Evolutionary conservation across 768 basidiomycete species (phyloP).

Genomic region (Suillus plorans): DNA sequence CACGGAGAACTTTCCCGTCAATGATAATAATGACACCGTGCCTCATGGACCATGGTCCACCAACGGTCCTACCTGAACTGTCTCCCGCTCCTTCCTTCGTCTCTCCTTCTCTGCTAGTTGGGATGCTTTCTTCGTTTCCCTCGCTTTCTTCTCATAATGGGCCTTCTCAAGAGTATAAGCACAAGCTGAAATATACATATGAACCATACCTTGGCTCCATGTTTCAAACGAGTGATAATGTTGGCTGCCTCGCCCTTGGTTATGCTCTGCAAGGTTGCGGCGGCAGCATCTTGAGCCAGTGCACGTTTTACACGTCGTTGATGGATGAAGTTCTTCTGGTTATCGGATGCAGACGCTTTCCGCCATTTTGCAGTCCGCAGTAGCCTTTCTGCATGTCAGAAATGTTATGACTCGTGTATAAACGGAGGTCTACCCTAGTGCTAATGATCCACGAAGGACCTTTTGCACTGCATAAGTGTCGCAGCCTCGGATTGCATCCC

Average conservation of each 20-base stretch:
- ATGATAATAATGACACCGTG: not conserved
- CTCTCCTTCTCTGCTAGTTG: constrained; percentile 46
- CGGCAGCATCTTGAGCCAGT: constrained; percentile 17
- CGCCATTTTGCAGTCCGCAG: constrained; percentile 70
- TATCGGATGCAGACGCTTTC: constrained; percentile 53
- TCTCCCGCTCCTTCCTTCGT: constrained; percentile 48
- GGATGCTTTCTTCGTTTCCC: constrained; percentile 36
- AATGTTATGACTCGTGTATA: constrained; percentile 2
- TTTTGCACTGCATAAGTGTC: constrained; percentile 65
- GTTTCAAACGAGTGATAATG: constrained; percentile 73
- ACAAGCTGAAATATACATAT: not conserved
- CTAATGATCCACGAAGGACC: constrained; percentile 50
- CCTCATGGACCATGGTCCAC: constrained; percentile 11
- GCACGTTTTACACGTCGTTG: constrained; percentile 47
- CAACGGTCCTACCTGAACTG: constrained; percentile 63
- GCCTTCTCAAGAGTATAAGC: constrained; percentile 35
- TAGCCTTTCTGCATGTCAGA: constrained; percentile 40
- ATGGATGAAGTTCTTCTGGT: constrained; percentile 55
- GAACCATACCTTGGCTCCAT: constrained; percentile 64
- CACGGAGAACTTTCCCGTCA: not conserved
- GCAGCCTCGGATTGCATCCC: constrained; percentile 62
- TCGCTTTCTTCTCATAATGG: constrained; percentile 55
- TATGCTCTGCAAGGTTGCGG: constrained; percentile 39
- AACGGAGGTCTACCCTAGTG: constrained; percentile 45
- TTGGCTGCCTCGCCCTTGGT: constrained; percentile 81